These are phyloP conservation scores for Aegle marmelos DNA, from an alignment of 345 rosid genomes.

Conservation along the genomic window DNA sequence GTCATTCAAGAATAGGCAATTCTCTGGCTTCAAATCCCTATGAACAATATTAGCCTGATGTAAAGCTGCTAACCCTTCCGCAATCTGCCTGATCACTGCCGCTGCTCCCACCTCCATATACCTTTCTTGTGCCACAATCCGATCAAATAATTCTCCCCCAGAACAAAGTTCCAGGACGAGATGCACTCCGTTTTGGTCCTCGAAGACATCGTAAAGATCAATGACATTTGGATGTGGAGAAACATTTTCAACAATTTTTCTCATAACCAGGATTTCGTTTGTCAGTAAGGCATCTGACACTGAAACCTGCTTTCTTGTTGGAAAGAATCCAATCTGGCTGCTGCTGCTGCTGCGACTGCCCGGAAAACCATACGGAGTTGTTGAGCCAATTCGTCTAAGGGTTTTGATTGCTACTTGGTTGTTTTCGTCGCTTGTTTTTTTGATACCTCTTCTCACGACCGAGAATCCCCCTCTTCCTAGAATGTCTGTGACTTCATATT, in stretches of 20 bases:
- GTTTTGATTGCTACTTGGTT: constrained; percentile 54
- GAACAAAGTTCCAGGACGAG: constrained; percentile 61
- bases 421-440: constrained; percentile 26
- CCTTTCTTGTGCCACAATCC: constrained; percentile 45
- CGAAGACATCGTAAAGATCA: constrained; percentile 58
- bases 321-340: constrained; percentile 30
- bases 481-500: constrained; percentile 47
- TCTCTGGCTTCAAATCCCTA: constrained; percentile 68
- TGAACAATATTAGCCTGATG: constrained; percentile 55
- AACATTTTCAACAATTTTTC: constrained; percentile 57
- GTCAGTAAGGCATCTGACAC: constrained; percentile 57
- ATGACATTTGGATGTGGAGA: constrained; percentile 63
- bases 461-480: constrained; percentile 71
- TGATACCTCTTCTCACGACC: constrained; percentile 52
- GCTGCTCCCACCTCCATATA: constrained; percentile 52
- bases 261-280: constrained; percentile 65
- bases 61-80: constrained; percentile 46
- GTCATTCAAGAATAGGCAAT: constrained; percentile 51
- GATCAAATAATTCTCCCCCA: constrained; percentile 58
- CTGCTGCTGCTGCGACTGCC: constrained; percentile 5
- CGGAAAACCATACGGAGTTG: constrained; percentile 13
- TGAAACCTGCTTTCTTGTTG: constrained; percentile 45
- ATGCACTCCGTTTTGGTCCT: constrained; percentile 61
- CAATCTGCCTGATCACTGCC: constrained; percentile 50
- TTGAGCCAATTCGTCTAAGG: constrained; percentile 36